A percentile compares a stretch with the other conserved stretches of the same genome.
Conservation (phyloP, 2,329 filamentous ascomycete species). For the Pyricularia pennisetigena region DNA sequence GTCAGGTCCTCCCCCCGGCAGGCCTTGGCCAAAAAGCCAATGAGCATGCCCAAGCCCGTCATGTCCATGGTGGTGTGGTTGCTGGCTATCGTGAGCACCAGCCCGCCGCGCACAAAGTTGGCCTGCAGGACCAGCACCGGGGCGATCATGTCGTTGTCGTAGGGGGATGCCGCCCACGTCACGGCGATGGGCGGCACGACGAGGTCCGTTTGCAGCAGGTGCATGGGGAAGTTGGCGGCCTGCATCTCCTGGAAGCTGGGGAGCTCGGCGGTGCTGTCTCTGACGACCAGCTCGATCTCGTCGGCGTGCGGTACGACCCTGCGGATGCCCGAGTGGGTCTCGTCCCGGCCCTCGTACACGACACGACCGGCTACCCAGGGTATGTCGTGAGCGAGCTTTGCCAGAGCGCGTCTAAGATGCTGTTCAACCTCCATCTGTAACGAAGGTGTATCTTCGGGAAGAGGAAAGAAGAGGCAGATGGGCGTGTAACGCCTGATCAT, state of each 20-base stretch:
- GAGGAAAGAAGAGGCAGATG: neutral
- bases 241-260: constrained; percentile 23
- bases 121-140: constrained; percentile 29
- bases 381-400: constrained; percentile 12
- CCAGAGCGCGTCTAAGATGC: neutral
- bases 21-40: constrained; percentile 34
- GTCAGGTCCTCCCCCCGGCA: constrained; percentile 35
- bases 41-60: constrained; percentile 12
- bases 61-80: constrained; percentile 16
- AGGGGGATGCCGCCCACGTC: constrained; percentile 27
- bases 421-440: neutral
- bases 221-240: constrained; percentile 30
- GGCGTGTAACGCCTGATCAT: neutral
- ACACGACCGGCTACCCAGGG: constrained; percentile 38
- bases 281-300: constrained; percentile 25
- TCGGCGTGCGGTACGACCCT: constrained; percentile 25
- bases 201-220: constrained; percentile 34
- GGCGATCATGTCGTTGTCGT: constrained; percentile 11
- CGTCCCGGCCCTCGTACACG: constrained; percentile 19
- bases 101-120: constrained; percentile 11
- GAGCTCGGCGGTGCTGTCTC: constrained; percentile 8
- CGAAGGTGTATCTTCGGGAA: neutral
- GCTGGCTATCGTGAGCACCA: constrained; percentile 11
- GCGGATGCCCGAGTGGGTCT: constrained; percentile 21
- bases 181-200: constrained; percentile 13